Percentiles rank a stretch among this genome's conserved stretches.
phyloP scores from a whole-genome alignment of 257 asterid genomes.

The Ilex asprella region DNA sequence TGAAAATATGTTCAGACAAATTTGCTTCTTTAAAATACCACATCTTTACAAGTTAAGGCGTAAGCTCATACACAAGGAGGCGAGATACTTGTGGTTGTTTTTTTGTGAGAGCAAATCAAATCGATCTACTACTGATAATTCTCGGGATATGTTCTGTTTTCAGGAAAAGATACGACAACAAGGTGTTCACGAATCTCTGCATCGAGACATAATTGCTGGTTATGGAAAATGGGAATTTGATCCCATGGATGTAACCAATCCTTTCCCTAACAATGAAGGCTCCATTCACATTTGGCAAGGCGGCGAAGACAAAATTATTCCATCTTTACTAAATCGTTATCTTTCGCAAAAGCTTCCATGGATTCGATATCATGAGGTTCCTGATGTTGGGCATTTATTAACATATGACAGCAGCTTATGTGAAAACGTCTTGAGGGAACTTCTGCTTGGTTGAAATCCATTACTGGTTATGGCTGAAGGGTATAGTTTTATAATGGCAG shows the following conservation, averaged over 20 bases:
- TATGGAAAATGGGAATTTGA: constrained; percentile 58
- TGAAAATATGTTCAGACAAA: no score
- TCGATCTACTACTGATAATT: not conserved
- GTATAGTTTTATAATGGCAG: not conserved
- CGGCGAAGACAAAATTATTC: constrained; percentile 43
- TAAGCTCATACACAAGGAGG: no score
- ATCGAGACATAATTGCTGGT: constrained; percentile 45
- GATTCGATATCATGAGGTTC: constrained; percentile 70
- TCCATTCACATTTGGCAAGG: constrained; percentile 80
- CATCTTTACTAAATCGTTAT: constrained; percentile 37
- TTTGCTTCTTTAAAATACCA: no score
- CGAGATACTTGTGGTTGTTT: no score
- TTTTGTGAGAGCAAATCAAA: no score
- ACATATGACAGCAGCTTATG: constrained; percentile 33
- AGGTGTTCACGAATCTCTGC: constrained; percentile 54
- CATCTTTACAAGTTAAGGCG: no score
- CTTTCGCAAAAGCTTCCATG: constrained; percentile 54
- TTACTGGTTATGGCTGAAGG: not conserved
- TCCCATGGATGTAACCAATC: constrained; percentile 49
- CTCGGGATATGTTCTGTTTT: not conserved
- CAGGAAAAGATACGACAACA: constrained; percentile 62
- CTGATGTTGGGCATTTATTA: constrained; percentile 59
- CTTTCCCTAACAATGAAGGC: constrained; percentile 61
- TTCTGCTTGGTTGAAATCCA: constrained; percentile 20
- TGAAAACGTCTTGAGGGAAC: constrained; percentile 51